phyloP scores from a whole-genome alignment of 2,329 filamentous ascomycete genomes.

The Venturia oleaginea region DNA sequence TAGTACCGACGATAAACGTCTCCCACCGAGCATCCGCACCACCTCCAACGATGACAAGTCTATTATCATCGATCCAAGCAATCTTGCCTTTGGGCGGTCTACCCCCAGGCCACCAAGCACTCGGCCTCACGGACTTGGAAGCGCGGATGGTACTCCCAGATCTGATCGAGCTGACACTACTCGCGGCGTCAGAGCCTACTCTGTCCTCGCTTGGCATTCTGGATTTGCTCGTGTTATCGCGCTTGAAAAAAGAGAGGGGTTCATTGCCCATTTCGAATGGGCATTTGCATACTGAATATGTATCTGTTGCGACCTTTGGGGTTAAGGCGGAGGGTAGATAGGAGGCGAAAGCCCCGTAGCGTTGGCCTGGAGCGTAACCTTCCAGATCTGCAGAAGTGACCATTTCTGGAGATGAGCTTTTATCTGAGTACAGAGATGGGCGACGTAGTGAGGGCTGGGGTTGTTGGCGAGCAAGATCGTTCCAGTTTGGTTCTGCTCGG shows the following conservation, averaged over 20 bases:
- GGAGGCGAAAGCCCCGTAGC: slow-evolving; percentile 78
- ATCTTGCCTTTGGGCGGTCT: slow-evolving; percentile 74
- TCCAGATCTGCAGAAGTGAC: slow-evolving; percentile 19
- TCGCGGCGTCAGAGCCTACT: neutral
- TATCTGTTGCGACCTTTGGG: slow-evolving; percentile 79
- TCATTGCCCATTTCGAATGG: slow-evolving; percentile 82
- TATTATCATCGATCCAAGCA: slow-evolving; percentile 71
- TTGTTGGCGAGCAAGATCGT: slow-evolving; percentile 1
- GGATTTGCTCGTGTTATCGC: slow-evolving; percentile 6
- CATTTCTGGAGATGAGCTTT: neutral
- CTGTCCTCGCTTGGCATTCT: neutral
- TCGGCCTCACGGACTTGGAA: slow-evolving; percentile 30
- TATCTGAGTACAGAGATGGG: neutral
- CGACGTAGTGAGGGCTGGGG: neutral
- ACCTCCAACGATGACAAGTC: slow-evolving; percentile 66
- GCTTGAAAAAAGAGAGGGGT: slow-evolving; percentile 26
- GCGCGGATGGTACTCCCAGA: slow-evolving; percentile 1
- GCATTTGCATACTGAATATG: slow-evolving; percentile 73
- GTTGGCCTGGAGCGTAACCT: slow-evolving; percentile 51
- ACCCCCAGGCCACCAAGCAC: slow-evolving; percentile 7
- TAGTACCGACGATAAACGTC: slow-evolving; percentile 59
- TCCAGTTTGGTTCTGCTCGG: neutral
- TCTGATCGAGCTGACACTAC: neutral
- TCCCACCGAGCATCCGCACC: slow-evolving; percentile 80
- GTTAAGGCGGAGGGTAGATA: slow-evolving; percentile 56